Percentiles rank a stretch among this genome's conserved stretches.
These are phyloP conservation scores for Sutorius eximius DNA, from an alignment of 1,284 basidiomycete species.

Conservation along the genomic window DNA sequence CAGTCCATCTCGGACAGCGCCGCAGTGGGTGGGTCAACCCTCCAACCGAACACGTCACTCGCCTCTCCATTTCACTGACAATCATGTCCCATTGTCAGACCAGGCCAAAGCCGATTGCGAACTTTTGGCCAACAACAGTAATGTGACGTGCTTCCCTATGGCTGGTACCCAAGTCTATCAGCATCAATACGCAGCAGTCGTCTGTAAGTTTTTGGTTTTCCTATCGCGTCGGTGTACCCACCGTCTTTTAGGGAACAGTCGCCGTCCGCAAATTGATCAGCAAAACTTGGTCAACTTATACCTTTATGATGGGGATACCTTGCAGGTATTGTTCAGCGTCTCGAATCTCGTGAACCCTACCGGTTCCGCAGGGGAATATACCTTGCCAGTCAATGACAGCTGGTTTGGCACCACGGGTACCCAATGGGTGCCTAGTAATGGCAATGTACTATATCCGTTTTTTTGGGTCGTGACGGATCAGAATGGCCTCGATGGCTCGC, in stretches of 20 bases:
- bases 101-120: conserved; percentile 37
- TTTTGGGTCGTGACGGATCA: conserved; percentile 70
- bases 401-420: conserved; percentile 66
- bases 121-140: conserved; percentile 55
- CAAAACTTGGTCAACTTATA: conserved; percentile 61
- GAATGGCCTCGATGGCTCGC: conserved; percentile 50
- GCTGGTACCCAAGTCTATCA: conserved; percentile 55
- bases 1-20: conserved; percentile 40
- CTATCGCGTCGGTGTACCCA: conserved; percentile 20
- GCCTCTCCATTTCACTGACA: conserved; percentile 10
- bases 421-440: conserved; percentile 46
- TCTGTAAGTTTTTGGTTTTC: conserved; percentile 56
- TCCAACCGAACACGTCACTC: conserved; percentile 12
- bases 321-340: conserved; percentile 46
- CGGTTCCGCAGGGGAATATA: conserved; percentile 53
- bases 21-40: conserved; percentile 42
- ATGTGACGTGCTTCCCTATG: conserved; percentile 72
- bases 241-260: conserved; percentile 49
- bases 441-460: conserved; percentile 60
- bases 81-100: conserved; percentile 27
- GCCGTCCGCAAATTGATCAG: conserved; percentile 45
- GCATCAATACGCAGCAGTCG: conserved; percentile 68
- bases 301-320: conserved; percentile 66
- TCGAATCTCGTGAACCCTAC: conserved; percentile 47
- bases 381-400: conserved; percentile 62